These are phyloP conservation scores for Colletotrichum liriopes DNA, from an alignment of 2,329 filamentous ascomycete genomes.

Conservation along the genomic window DNA sequence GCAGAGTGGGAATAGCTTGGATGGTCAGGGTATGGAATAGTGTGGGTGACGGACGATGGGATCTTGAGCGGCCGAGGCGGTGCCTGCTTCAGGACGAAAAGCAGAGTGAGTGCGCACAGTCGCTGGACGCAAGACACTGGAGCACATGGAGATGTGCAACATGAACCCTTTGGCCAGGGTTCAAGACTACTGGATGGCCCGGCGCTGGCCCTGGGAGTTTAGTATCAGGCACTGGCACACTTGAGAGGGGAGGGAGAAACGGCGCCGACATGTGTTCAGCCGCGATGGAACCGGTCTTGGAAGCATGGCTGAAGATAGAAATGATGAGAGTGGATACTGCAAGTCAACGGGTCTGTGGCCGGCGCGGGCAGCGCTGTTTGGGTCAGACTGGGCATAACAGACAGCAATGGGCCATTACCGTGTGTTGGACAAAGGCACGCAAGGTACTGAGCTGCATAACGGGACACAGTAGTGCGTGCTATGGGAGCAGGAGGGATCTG, in stretches of 20 bases:
- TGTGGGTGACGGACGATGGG: constrained; percentile 41
- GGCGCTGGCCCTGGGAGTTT: constrained; percentile 27
- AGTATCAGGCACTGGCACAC: constrained; percentile 13
- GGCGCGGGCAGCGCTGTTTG: constrained; percentile 26
- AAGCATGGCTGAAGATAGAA: constrained; percentile 40
- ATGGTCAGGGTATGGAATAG: constrained; percentile 39
- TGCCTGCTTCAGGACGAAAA: constrained; percentile 44
- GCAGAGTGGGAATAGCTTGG: constrained; percentile 41
- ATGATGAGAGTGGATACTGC: constrained; percentile 35
- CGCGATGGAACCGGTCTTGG: constrained; percentile 40
- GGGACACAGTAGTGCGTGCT: constrained; percentile 38
- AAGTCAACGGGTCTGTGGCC: constrained; percentile 39
- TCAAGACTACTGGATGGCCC: constrained; percentile 29
- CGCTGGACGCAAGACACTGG: constrained; percentile 40
- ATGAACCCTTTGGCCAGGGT: constrained; percentile 32
- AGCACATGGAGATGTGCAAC: constrained; percentile 42
- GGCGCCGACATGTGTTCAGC: constrained; percentile 40
- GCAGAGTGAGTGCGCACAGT: constrained; percentile 37
- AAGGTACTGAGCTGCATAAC: constrained; percentile 40
- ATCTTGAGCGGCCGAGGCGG: constrained; percentile 39
- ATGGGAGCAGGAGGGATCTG: constrained; percentile 39
- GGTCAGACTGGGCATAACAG: constrained; percentile 21
- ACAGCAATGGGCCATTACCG: constrained; percentile 18
- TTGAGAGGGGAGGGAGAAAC: constrained; percentile 28
- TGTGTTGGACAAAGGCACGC: constrained; percentile 27